Evolutionary conservation across 2,329 filamentous ascomycete species (phyloP).

Genomic region (Colletotrichum horii): DNA sequence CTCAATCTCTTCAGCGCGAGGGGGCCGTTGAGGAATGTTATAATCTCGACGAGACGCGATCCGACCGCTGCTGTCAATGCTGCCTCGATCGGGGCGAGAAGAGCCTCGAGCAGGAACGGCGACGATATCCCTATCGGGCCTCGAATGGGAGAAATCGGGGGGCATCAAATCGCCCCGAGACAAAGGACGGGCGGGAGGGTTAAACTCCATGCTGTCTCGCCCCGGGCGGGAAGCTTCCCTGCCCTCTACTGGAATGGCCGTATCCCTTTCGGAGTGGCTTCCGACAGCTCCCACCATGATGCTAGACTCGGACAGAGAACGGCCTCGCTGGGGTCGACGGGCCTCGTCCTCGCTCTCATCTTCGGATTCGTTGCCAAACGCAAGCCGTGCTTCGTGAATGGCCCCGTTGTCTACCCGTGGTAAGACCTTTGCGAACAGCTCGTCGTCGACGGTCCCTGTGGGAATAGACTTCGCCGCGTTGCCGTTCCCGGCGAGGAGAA

Average conservation of each 20-base stretch:
- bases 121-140: background rate
- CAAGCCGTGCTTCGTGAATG: background rate
- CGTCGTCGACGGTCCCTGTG: conserved; percentile 7
- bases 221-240: background rate
- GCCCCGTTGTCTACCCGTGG: conserved; percentile 3
- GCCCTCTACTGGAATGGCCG: background rate
- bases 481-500: background rate
- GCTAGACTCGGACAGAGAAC: background rate
- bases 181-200: background rate
- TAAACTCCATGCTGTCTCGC: background rate
- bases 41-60: background rate
- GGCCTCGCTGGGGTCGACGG: background rate
- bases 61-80: background rate
- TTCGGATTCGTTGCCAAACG: background rate
- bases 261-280: background rate
- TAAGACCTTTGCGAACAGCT: conserved; percentile 1
- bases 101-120: background rate
- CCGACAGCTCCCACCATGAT: background rate
- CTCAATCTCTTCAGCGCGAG: conserved; percentile 11
- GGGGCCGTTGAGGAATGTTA: background rate
- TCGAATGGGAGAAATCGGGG: background rate
- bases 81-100: conserved; percentile 1
- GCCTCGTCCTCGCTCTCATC: background rate
- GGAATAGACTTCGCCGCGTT: background rate
- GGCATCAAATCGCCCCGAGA: background rate